phyloP scores from a whole-genome alignment of 1,284 basidiomycete species.

The Moesziomyces sp. region DNA sequence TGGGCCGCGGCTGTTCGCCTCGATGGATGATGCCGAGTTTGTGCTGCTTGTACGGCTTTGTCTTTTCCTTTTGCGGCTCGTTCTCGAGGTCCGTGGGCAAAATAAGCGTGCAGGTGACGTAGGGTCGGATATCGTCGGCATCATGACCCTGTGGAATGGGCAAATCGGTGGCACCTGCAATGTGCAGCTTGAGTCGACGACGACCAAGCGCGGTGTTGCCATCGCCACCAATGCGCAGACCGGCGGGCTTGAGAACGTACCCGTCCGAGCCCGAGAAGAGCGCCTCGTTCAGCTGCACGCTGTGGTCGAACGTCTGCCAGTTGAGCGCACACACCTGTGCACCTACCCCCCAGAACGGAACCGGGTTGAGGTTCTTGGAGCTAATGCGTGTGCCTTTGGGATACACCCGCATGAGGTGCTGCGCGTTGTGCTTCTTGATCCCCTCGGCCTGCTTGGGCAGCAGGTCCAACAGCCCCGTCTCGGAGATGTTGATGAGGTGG shows the following conservation, averaged over 20 bases:
- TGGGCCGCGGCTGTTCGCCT: constrained; percentile 51
- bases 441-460: constrained; percentile 66
- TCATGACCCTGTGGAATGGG: constrained; percentile 47
- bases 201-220: constrained; percentile 45
- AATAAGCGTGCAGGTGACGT: constrained; percentile 60
- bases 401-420: constrained; percentile 73
- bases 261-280: constrained; percentile 75
- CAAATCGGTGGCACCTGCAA: constrained; percentile 59
- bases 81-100: constrained; percentile 34
- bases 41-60: constrained; percentile 52
- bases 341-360: constrained; percentile 72
- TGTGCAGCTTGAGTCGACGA: constrained; percentile 41
- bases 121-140: constrained; percentile 55
- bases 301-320: constrained; percentile 71
- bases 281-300: constrained; percentile 73
- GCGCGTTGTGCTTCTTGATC: constrained; percentile 69
- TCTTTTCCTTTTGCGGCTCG: constrained; percentile 55
- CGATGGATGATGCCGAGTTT: constrained; percentile 49
- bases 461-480: constrained; percentile 71
- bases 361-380: constrained; percentile 55
- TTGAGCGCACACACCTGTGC: constrained; percentile 76
- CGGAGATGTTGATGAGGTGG: constrained; percentile 74
- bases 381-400: constrained; percentile 74
- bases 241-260: constrained; percentile 73
- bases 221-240: constrained; percentile 50